Evolutionary conservation across 139 green algal species (phyloP), one percentile per base, ranked within the genome.

Genomic region (Coelastrella sp.): DNA sequence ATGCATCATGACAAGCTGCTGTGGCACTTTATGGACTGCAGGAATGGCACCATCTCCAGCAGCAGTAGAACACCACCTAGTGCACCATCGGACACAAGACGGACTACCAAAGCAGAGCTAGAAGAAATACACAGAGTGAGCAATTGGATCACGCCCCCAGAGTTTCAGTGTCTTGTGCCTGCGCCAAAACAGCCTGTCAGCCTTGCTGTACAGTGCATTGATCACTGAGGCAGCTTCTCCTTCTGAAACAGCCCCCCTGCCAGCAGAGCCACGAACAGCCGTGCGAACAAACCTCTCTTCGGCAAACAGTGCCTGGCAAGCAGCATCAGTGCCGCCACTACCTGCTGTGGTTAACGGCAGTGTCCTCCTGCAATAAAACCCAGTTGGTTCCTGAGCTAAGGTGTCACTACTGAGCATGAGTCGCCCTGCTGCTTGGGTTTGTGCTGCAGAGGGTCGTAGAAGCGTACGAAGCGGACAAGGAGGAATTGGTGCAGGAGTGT

Each of bases 401-500:
- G 32, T 47, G 32, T 47, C 32, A 47, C 32, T 47, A 47, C 32
- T 47, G 32, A 47, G 32, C 32, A 47, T 47, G 32, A 47, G 32
- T 47, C 32, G 32, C 32, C 32, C 0, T 47, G 32, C 32, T 47
- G 32, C 0, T 2, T 47, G 32, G 32, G 32, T 11, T 16, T 85
- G 58, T 57, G 6, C 20, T 85, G 80, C 58, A 85, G 80, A 74
- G 80, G 20, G 58, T 73, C 0, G 80, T 85, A 3, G 80, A 85
- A 54, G 58, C 80, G 7, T 77, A 61, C 22, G 81, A 87, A 64
- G 32, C 68, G 16, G 84, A 81, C 32, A 89, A 82, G 68, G 68
- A 89, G 84, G 66, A 82, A 20, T 56, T 89, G 84, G 19, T 73
- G 68, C 17, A 58, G 7, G 84, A 89, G 7, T 66, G 64, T 47